Evolutionary conservation across 1,284 basidiomycete species (phyloP), one percentile per base, ranked within the genome.

Genomic region (Abortiporus biennis): DNA sequence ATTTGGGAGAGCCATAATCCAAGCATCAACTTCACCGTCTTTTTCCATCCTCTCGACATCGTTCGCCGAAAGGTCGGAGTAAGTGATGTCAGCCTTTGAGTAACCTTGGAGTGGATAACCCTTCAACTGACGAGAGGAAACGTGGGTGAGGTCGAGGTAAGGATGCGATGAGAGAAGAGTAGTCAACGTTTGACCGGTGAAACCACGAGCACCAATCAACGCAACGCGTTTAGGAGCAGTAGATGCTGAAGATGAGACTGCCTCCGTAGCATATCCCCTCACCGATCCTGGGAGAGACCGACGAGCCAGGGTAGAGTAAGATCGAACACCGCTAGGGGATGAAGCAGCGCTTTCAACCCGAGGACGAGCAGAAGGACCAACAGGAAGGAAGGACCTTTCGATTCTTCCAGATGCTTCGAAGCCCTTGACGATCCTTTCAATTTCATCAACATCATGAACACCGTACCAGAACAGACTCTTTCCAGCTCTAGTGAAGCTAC

Each of bases 1-100:
- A 57, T 99, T 99, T 23, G 95, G 95, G 33, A 99, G 76, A 1
- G 95, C 95, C 91, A 97, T 95, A 45, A 99, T 80, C 92, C 93
- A 97, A 8, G 91, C 93, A 59, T 97, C 93, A 16, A 97, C 90
- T 56, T 86, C 85, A 19, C 87, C 85, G 44, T 79, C 71, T 65
- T 85, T 81, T 64, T 94, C 93, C 82, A 97, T 89, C 57, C 69
- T 71, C 61, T 89, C 79, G 6, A 96, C 85, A 52, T 94, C 88
- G 48, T 74, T 66, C 2, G 74, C 61, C 0, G 81, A 85, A 13
- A 97, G 72, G 65, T 94, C 91, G 45, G 80, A 79, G 67, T 93
- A 95, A 21, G 64, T 75, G 44, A 99, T 68, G 1, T 76, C 48
- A 0, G 77, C 64, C 67, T 95, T 96, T 50, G 78, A 80, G 69